phyloP scores from a whole-genome alignment of 805 yeast species.

The Monosporozyma aerobia region DNA sequence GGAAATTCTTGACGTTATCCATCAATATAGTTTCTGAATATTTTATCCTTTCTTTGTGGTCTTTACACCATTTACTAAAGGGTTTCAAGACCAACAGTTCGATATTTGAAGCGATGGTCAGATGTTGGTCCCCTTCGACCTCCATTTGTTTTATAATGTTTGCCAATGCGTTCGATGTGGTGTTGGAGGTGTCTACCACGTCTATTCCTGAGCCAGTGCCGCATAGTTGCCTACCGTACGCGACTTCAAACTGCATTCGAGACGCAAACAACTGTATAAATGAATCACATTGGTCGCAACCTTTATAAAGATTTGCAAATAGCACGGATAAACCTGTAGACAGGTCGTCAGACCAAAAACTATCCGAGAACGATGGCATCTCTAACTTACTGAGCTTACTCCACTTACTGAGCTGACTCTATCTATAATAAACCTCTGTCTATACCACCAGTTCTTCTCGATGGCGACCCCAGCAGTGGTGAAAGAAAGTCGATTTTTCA shows the following conservation, averaged over 20 bases:
- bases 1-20: conserved; percentile 44
- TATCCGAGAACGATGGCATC: conserved; percentile 55
- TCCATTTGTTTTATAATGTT: conserved; percentile 44
- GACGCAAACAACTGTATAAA: conserved; percentile 55
- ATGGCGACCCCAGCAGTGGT: too few species aligned
- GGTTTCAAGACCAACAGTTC: conserved; percentile 56
- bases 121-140: conserved; percentile 56
- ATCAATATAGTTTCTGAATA: conserved; percentile 47
- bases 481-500: too few species aligned
- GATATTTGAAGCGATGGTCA: conserved; percentile 54
- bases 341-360: conserved; percentile 69
- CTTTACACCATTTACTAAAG: conserved; percentile 64
- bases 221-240: conserved; percentile 50
- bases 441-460: too few species aligned
- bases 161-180: conserved; percentile 34
- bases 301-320: conserved; percentile 47
- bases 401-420: too few species aligned
- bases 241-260: conserved; percentile 62
- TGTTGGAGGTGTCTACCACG: conserved; percentile 3
- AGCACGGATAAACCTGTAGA: conserved; percentile 42
- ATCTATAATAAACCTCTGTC: too few species aligned
- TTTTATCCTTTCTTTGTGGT: conserved; percentile 58
- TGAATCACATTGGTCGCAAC: conserved; percentile 63
- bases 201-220: conserved; percentile 18
- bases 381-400: too few species aligned